phyloP scores from a whole-genome alignment of 2,329 filamentous ascomycete genomes.

The Blastomyces percursus region DNA sequence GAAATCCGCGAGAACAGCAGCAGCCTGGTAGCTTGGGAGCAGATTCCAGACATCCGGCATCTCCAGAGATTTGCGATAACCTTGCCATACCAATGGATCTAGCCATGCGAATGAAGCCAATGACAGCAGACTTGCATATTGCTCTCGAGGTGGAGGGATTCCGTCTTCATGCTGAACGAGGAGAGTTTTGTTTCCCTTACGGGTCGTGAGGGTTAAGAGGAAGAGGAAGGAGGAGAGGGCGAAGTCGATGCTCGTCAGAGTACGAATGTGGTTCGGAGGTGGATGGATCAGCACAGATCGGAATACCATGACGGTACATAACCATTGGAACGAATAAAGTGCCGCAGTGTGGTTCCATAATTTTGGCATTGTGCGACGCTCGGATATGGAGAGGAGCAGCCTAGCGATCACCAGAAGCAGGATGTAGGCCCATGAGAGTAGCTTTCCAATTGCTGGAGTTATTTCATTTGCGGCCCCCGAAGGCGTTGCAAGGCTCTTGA shows the following conservation, averaged over 20 bases:
- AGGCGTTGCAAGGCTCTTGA: conserved; percentile 50
- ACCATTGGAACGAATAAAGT: conserved; percentile 75
- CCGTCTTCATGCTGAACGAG: conserved; percentile 80
- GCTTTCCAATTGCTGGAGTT: conserved; percentile 52
- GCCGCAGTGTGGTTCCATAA: conserved; percentile 89
- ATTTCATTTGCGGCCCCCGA: conserved; percentile 49
- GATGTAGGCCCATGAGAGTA: conserved; percentile 72
- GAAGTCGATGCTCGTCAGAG: conserved; percentile 63
- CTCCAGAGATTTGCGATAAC: conserved; percentile 74
- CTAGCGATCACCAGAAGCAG: conserved; percentile 62
- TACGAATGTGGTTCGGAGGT: conserved; percentile 49
- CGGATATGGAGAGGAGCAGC: conserved; percentile 49
- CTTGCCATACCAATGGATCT: conserved; percentile 76
- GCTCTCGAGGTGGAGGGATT: conserved; percentile 76
- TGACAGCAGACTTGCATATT: conserved; percentile 78
- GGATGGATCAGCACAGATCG: conserved; percentile 77
- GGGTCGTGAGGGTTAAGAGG: conserved; percentile 63
- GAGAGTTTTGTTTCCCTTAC: conserved; percentile 86
- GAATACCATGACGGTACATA: conserved; percentile 64
- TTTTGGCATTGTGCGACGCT: conserved; percentile 57
- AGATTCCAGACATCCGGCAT: conserved; percentile 88
- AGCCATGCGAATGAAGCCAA: conserved; percentile 84
- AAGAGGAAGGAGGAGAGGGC: conserved; percentile 62
- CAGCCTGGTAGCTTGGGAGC: conserved; percentile 76
- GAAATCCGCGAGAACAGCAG: conserved; percentile 67